Base-by-base conservation (phyloP, 2,329 filamentous ascomycete species). In the Colletotrichum sansevieriae region DNA sequence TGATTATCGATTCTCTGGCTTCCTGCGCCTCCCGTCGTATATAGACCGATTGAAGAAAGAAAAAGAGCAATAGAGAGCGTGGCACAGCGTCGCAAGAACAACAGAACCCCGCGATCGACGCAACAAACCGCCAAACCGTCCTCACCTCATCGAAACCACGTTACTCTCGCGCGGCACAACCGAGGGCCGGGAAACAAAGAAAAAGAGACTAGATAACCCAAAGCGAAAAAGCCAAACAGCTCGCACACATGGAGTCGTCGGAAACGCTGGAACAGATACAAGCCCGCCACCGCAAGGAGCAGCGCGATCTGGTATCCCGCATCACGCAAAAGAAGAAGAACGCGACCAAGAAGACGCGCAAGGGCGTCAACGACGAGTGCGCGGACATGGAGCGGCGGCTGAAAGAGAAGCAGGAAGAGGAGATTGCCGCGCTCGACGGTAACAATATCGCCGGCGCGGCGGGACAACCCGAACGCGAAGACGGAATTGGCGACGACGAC, bases 291-390 rank as follows among this genome's bases (percentile, higher is more conserved):
- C 90, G 93, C 75, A 96, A 93, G 80, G 95, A 99, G 81, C 90
- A 92, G 78, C 91, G 90, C 74, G 95, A 98, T 70, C 86, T 99
- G 29, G 93, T 97, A 78, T 87, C 89, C 58, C 90, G 91, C 68
- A 90, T 97, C 76, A 98, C 93, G 5, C 94, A 92, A 81, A 98
- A 98, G 86, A 99, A 98, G 85, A 98, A 98, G 84, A 91, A 92
- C 73, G 95, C 96, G 46, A 97, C 92, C 54, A 99, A 98, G 82
- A 94, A 90, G 88, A 95, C 86, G 73, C 88, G 83, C 75, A 93
- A 91, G 78, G 90, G 91, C 33, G 84, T 95, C 75, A 93, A 92
- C 46, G 85, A 91, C 60, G 92, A 95, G 77, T 94, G 93, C 73
- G 91, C 91, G 69, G 84, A 87, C 61, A 83, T 94, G 72, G 92